These are phyloP conservation scores for Plasmodium gonderi DNA, from an alignment of 169 alveolate species.

Conservation along the genomic window DNA sequence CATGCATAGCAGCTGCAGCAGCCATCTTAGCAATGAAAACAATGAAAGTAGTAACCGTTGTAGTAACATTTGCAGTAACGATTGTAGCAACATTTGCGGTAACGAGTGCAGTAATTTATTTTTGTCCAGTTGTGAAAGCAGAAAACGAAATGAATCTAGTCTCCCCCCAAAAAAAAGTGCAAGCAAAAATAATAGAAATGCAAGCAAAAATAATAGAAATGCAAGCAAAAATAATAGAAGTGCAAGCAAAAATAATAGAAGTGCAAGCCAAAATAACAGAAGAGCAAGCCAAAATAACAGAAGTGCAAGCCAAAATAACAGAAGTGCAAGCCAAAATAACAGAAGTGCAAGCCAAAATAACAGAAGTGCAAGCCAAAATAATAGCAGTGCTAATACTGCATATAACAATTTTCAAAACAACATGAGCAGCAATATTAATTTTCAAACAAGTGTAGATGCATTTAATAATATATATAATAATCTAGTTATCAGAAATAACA, in stretches of 20 bases:
- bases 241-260: background rate
- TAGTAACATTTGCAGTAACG: background rate
- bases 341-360: background rate
- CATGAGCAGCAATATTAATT: conserved; percentile 10
- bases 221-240: background rate
- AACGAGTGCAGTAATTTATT: background rate
- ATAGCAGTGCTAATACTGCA: background rate
- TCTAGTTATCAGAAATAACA: conserved; percentile 10
- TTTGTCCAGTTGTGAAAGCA: background rate
- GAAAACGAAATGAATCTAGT: background rate
- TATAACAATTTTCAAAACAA: background rate
- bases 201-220: background rate
- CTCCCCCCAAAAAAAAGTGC: background rate
- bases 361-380: background rate
- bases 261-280: background rate
- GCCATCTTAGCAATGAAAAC: background rate
- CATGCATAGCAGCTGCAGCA: conserved; percentile 2
- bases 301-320: background rate
- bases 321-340: background rate
- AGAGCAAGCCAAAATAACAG: background rate
- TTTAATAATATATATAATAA: conserved; percentile 14
- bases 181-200: background rate
- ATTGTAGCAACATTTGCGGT: background rate
- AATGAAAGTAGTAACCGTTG: background rate
- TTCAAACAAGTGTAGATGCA: conserved; percentile 5